phyloP scores from a whole-genome alignment of 1,284 basidiomycete species.

The Ceratobasidium sp. region DNA sequence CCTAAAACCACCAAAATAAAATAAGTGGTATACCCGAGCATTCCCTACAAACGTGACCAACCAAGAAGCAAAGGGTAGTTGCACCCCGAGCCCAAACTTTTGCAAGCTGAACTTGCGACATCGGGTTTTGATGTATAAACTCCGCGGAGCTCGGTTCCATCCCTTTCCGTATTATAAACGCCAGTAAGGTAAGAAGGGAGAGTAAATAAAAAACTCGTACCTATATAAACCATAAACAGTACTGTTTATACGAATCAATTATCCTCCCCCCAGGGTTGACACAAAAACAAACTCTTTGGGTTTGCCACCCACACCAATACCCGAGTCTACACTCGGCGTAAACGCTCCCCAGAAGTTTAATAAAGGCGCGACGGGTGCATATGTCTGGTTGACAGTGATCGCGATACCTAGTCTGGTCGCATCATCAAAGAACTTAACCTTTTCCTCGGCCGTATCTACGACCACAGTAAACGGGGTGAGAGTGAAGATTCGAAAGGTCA shows the following conservation, averaged over 20 bases:
- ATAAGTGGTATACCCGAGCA: background rate
- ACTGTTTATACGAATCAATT: constrained; percentile 24
- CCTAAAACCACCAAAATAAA: constrained; percentile 58
- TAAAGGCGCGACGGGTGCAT: constrained; percentile 77
- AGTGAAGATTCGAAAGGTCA: constrained; percentile 45
- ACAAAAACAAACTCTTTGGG: constrained; percentile 66
- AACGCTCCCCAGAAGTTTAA: constrained; percentile 88
- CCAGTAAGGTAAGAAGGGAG: constrained; percentile 51
- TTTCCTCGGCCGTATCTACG: constrained; percentile 70
- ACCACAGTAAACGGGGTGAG: background rate
- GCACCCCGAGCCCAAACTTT: constrained; percentile 70
- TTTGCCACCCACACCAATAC: constrained; percentile 74
- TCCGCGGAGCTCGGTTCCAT: constrained; percentile 80
- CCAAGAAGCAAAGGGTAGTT: constrained; percentile 83
- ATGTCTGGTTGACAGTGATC: constrained; percentile 78
- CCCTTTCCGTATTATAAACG: constrained; percentile 72
- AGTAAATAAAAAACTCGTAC: background rate
- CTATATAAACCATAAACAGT: constrained; percentile 56
- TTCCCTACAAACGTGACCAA: constrained; percentile 52
- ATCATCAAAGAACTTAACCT: constrained; percentile 74
- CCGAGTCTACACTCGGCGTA: constrained; percentile 78
- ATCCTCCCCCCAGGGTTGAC: background rate
- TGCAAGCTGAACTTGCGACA: constrained; percentile 75
- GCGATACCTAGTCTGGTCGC: constrained; percentile 73
- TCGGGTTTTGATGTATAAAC: constrained; percentile 78